Evolutionary conservation across 208 protist species (phyloP).

Genomic region (Trypanosoma conorhini): DNA sequence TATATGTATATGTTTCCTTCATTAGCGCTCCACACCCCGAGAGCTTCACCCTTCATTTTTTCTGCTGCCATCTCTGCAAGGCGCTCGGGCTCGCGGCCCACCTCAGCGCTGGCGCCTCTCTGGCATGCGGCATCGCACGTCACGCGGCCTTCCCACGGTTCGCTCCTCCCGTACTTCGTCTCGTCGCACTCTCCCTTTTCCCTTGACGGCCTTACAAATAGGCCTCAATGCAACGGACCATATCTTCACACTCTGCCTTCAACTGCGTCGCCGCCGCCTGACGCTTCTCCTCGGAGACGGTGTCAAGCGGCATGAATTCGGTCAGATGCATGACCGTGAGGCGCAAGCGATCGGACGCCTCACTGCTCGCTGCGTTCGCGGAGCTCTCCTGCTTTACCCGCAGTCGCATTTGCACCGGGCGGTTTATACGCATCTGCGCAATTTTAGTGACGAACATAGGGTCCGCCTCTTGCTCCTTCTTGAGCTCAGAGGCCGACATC

Average conservation of each 20-base stretch:
- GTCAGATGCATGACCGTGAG: slow-evolving; percentile 76
- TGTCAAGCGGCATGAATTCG: slow-evolving; percentile 85
- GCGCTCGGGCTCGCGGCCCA: neutral
- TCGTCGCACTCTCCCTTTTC: neutral
- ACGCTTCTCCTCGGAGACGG: slow-evolving; percentile 66
- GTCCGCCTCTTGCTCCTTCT: slow-evolving; percentile 73
- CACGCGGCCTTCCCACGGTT: too few species aligned
- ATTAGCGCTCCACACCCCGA: neutral
- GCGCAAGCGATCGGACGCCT: slow-evolving; percentile 79
- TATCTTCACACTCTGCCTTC: slow-evolving; percentile 76
- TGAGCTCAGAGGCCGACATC: slow-evolving; percentile 83
- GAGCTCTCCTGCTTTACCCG: slow-evolving; percentile 86
- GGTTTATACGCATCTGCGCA: slow-evolving; percentile 82
- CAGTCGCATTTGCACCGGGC: slow-evolving; percentile 83
- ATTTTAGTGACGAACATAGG: slow-evolving; percentile 77
- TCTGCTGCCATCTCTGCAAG: neutral
- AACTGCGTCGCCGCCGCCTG: slow-evolving; percentile 67
- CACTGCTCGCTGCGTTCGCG: slow-evolving; percentile 42
- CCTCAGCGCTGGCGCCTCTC: neutral
- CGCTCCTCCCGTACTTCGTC: too few species aligned
- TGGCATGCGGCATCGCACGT: too few species aligned
- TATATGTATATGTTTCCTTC: slow-evolving; percentile 1
- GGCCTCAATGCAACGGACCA: slow-evolving; percentile 76
- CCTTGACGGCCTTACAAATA: slow-evolving; percentile 41
- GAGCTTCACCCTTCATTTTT: neutral